These are phyloP conservation scores for Ceratobasidium sp. DNA, from an alignment of 1,284 basidiomycete genomes.

Conservation along the genomic window DNA sequence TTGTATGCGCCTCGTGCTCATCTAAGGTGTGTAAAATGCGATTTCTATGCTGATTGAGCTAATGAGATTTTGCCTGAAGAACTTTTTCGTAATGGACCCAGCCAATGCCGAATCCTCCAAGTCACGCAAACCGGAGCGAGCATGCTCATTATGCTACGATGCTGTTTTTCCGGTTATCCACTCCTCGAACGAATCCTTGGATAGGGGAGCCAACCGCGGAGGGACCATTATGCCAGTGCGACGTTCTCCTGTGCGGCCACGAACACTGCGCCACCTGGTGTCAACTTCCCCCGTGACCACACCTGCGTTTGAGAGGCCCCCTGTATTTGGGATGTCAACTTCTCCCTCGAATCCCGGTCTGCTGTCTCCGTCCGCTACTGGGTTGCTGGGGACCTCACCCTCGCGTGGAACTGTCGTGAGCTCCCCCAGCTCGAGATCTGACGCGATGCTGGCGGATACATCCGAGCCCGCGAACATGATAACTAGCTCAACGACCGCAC, in stretches of 20 bases:
- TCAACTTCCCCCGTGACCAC: constrained; percentile 1
- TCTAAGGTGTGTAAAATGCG: constrained; percentile 54
- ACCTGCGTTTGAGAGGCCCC: neutral
- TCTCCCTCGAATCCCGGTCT: neutral
- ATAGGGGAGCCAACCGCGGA: neutral
- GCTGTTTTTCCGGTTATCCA: constrained; percentile 76
- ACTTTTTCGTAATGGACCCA: constrained; percentile 74
- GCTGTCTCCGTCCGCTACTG: neutral
- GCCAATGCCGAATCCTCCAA: constrained; percentile 50
- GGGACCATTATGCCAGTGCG: constrained; percentile 19
- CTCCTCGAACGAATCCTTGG: constrained; percentile 18
- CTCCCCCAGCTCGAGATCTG: constrained; percentile 3
- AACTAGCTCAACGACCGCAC: constrained; percentile 4
- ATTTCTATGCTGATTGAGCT: neutral
- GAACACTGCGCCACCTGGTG: neutral
- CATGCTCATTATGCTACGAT: constrained; percentile 86
- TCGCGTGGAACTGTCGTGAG: neutral
- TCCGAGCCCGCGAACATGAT: neutral
- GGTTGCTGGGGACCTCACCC: neutral
- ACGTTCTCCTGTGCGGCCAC: constrained; percentile 9
- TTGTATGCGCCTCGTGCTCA: constrained; percentile 86
- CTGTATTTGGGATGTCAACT: neutral
- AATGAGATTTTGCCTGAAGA: constrained; percentile 54
- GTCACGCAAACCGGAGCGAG: constrained; percentile 69
- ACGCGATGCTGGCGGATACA: neutral